Base-by-base conservation (phyloP, 2,329 filamentous ascomycete genomes). In the Hypoxylon rubiginosum region DNA sequence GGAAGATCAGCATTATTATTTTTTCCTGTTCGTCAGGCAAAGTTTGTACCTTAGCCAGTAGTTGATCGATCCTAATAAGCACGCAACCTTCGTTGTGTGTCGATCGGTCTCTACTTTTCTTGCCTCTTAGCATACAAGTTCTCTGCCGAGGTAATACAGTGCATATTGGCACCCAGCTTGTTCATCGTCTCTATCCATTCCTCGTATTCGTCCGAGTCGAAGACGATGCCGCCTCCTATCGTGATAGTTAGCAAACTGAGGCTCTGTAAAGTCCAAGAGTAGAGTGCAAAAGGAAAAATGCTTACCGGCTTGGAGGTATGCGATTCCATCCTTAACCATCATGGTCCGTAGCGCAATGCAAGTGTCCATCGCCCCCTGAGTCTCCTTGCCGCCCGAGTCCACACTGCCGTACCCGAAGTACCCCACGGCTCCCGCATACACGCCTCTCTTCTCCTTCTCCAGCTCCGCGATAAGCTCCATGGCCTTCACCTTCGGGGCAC, bases 381-480 rank as follows among this genome's bases (percentile, higher is more conserved):
- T 83, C 60, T 88, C 83, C 54, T 83, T 56, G 0, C 91, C 91
- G 45, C 90, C 84, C 7, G 83, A 81, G 52, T 90, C 88, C 49
- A 95, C 86, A 56, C 87, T 88, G 66, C 90, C 89, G 76, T 97
- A 98, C 9, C 95, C 95, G 79, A 97, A 99, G 82, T 97, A 99
- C 1, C 96, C 96, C 0, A 97, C 95, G 0, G 96, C 96, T 28
- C 96, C 96, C 8, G 96, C 96, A 77, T 99, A 99, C 41, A 98
- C 89, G 43, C 96, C 95, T 58, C 96, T 87, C 85, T 97, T 97
- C 85, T 99, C 96, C 70, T 87, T 84, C 82, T 99, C 96, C 50
- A 98, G 83, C 82, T 98, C 95, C 50, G 92, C 94, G 74, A 99
- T 99, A 67, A 99, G 84, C 81, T 97, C 92, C 96, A 99, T 99